Evolutionary conservation across 805 yeast species (phyloP).

Genomic region (Sugiyamaella valdiviana): DNA sequence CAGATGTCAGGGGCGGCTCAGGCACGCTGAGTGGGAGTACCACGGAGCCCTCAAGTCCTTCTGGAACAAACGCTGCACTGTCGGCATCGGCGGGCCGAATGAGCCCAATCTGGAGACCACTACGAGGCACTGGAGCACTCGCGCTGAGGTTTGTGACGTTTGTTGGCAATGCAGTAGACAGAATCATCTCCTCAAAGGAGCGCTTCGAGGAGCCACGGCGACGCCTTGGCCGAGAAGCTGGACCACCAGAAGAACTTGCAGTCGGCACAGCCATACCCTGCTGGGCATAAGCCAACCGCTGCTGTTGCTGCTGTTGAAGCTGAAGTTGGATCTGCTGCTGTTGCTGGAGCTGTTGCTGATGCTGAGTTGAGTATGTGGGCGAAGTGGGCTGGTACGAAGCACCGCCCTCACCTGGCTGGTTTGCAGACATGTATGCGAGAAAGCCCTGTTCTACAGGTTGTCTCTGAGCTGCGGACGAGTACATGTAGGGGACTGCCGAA

Average conservation of each 20-base stretch:
- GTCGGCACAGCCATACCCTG: constrained; percentile 6
- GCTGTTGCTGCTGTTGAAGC: background rate
- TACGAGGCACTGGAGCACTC: background rate
- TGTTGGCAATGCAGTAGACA: constrained; percentile 16
- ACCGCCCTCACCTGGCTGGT: too few species aligned
- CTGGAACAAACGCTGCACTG: constrained; percentile 1
- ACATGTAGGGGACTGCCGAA: background rate
- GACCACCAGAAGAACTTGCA: constrained; percentile 1
- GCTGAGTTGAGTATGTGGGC: constrained; percentile 2
- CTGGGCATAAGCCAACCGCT: background rate
- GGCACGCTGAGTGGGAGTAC: constrained; percentile 32
- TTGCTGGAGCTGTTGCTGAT: constrained; percentile 5
- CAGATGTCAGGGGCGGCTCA: constrained; percentile 43
- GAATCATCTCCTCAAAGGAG: constrained; percentile 23
- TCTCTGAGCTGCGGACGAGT: background rate
- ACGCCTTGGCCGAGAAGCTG: constrained; percentile 10
- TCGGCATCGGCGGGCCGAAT: constrained; percentile 6
- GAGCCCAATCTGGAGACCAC: constrained; percentile 13
- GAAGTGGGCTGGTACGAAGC: background rate
- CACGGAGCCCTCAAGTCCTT: background rate
- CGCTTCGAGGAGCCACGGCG: constrained; percentile 23
- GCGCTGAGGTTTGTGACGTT: constrained; percentile 1
- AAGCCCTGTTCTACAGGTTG: background rate
- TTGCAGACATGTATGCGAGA: too few species aligned
- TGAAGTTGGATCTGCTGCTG: background rate